Conservation (phyloP, 2,329 filamentous ascomycete genomes). For the Pseudogymnoascus sp. region DNA sequence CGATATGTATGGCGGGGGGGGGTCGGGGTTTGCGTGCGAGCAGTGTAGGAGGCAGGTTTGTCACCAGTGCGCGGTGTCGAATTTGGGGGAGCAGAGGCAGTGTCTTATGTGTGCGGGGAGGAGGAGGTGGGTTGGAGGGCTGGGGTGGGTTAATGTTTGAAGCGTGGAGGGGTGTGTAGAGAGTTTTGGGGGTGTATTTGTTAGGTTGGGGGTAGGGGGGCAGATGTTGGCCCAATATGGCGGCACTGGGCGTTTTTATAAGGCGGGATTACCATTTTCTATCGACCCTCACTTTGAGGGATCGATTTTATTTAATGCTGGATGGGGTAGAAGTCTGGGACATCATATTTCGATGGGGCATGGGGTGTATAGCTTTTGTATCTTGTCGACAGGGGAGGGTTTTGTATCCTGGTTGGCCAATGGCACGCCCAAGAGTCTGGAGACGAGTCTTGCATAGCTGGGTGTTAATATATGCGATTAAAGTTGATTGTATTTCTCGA, state of each 20-base stretch:
- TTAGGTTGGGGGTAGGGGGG: not conserved
- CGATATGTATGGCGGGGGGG: slow-evolving; percentile 33
- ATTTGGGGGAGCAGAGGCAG: slow-evolving; percentile 45
- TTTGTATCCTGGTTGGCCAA: not conserved
- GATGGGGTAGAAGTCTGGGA: not conserved
- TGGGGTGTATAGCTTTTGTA: not conserved
- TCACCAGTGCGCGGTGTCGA: slow-evolving; percentile 52
- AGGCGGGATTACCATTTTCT: not conserved
- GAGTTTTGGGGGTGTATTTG: not conserved
- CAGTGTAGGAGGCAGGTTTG: slow-evolving; percentile 50
- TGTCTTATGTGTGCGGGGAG: slow-evolving; percentile 46
- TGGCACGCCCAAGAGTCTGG: not conserved
- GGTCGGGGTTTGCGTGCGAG: slow-evolving; percentile 35
- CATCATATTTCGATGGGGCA: not conserved
- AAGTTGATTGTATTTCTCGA: not conserved
- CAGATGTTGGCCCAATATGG: not conserved
- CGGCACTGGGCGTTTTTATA: not conserved
- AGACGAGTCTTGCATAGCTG: not conserved
- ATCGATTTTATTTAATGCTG: not conserved
- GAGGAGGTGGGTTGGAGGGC: slow-evolving; percentile 18
- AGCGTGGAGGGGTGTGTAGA: not conserved
- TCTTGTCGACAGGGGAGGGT: not conserved
- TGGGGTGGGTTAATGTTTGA: slow-evolving; percentile 14
- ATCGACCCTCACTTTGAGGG: not conserved
- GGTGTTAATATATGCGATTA: not conserved